Evolutionary conservation across 352 stramenopile genomes (phyloP).

Genomic region (Nothophytophthora sp.): DNA sequence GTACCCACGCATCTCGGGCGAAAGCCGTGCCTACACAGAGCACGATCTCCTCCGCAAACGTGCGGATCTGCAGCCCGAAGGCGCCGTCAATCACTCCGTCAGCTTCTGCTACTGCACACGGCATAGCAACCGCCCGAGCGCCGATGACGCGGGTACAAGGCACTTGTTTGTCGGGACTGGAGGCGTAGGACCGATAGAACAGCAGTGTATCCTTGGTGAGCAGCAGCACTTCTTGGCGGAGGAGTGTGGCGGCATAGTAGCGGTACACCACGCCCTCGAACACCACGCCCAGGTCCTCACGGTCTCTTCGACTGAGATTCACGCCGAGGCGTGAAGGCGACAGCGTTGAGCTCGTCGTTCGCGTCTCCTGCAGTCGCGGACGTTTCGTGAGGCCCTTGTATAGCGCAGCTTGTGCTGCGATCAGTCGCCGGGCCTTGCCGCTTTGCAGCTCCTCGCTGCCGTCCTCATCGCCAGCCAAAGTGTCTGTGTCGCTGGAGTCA

Average conservation of each 20-base stretch:
- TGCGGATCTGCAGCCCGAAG: constrained; percentile 73
- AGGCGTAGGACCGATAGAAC: constrained; percentile 74
- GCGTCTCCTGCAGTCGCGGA: constrained; percentile 45
- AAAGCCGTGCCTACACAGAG: constrained; percentile 66
- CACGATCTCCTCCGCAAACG: constrained; percentile 73
- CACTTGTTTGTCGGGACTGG: constrained; percentile 54
- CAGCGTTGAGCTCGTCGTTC: constrained; percentile 35
- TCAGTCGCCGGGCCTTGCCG: constrained; percentile 13
- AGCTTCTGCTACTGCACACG: constrained; percentile 12
- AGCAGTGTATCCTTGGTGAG: constrained; percentile 55
- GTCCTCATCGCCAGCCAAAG: constrained; percentile 7
- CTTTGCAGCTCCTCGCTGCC: constrained; percentile 15
- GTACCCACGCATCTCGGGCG: constrained; percentile 65
- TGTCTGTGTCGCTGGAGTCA: constrained; percentile 23
- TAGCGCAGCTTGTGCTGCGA: constrained; percentile 51
- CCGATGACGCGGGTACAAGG: constrained; percentile 47
- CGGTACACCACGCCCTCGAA: constrained; percentile 78
- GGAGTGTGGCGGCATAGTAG: constrained; percentile 52
- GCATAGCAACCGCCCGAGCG: constrained; percentile 37
- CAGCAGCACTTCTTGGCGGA: constrained; percentile 79
- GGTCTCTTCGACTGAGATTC: constrained; percentile 63
- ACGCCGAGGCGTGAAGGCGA: constrained; percentile 62
- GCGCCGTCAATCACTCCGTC: constrained; percentile 16
- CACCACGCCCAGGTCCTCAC: constrained; percentile 48
- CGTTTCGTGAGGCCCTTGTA: constrained; percentile 65